A percentile compares a stretch with the other conserved stretches of the same genome.
These are phyloP conservation scores for Tylopilus subfusipes DNA, from an alignment of 768 basidiomycete species.

Conservation along the genomic window DNA sequence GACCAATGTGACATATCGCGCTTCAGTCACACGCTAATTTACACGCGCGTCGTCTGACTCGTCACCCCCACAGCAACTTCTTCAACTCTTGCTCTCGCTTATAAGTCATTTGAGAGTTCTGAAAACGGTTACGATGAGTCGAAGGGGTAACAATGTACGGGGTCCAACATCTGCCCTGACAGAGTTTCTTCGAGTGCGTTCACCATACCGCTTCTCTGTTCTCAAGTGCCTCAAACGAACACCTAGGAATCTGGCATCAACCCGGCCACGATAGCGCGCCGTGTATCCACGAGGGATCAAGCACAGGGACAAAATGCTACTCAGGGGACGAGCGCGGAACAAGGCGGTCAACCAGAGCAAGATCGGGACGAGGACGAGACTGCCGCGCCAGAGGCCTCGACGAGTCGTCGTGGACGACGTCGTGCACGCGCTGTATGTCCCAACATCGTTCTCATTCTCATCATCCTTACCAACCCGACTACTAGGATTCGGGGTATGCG, in stretches of 20 bases:
- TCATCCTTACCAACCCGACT: neutral
- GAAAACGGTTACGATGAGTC: slow-evolving; percentile 21
- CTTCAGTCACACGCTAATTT: slow-evolving; percentile 13
- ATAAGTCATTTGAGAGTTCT: neutral
- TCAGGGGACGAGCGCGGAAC: slow-evolving; percentile 10
- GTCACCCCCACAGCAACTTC: neutral
- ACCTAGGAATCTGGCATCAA: slow-evolving; percentile 52
- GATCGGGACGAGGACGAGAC: slow-evolving; percentile 5
- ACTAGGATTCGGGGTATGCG: slow-evolving; percentile 44
- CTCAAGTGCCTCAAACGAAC: slow-evolving; percentile 19
- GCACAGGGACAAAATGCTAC: slow-evolving; percentile 31
- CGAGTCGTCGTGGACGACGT: slow-evolving; percentile 17
- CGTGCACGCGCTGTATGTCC: slow-evolving; percentile 10
- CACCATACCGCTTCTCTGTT: neutral
- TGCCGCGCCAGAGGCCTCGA: slow-evolving; percentile 1
- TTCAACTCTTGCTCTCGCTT: neutral
- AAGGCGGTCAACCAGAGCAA: slow-evolving; percentile 17
- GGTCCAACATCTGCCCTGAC: slow-evolving; percentile 84
- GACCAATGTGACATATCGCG: slow-evolving; percentile 19
- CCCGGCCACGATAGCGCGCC: slow-evolving; percentile 38
- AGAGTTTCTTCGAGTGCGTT: slow-evolving; percentile 67
- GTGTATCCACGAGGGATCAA: slow-evolving; percentile 31
- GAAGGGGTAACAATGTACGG: slow-evolving; percentile 55
- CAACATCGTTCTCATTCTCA: neutral
- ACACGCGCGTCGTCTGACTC: slow-evolving; percentile 7